These are phyloP conservation scores for Stereum hirsutum DNA, from an alignment of 1,284 basidiomycete genomes.

Conservation along the genomic window DNA sequence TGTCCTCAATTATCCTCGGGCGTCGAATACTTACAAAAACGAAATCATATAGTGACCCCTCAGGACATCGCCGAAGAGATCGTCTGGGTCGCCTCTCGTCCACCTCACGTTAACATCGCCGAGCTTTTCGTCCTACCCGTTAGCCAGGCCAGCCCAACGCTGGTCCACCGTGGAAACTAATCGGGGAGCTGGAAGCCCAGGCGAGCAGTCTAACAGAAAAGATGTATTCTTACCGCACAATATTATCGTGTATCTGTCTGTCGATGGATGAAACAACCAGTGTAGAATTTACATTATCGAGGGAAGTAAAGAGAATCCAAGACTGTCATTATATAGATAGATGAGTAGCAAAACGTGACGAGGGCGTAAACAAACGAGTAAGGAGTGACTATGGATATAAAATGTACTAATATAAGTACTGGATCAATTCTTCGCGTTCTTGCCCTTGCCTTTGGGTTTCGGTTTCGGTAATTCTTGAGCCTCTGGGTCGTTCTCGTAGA, in stretches of 20 bases:
- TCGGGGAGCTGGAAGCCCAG: background rate
- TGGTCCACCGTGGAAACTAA: constrained; percentile 41
- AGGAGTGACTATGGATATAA: background rate
- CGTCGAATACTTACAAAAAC: constrained; percentile 1
- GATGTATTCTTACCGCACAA: constrained; percentile 8
- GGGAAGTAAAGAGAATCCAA: background rate
- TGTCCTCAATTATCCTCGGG: background rate
- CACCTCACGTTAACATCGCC: constrained; percentile 81
- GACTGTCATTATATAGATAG: background rate
- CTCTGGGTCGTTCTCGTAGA: constrained; percentile 71
- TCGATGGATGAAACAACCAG: too few species aligned
- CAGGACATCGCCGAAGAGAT: constrained; percentile 95
- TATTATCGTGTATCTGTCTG: too few species aligned
- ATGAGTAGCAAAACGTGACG: background rate
- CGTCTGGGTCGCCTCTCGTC: constrained; percentile 88
- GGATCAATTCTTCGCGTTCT: constrained; percentile 26
- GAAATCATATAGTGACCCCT: constrained; percentile 47
- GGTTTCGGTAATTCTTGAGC: constrained; percentile 28
- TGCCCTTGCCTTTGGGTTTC: constrained; percentile 42
- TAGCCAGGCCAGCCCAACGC: constrained; percentile 70
- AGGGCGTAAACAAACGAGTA: background rate
- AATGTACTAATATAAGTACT: background rate
- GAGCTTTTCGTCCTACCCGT: constrained; percentile 74
- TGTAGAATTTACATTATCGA: too few species aligned
- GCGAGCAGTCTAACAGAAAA: background rate